Evolutionary conservation across 768 basidiomycete genomes (phyloP), one percentile per base, ranked within the genome.

Genomic region (Ramaria sp.): DNA sequence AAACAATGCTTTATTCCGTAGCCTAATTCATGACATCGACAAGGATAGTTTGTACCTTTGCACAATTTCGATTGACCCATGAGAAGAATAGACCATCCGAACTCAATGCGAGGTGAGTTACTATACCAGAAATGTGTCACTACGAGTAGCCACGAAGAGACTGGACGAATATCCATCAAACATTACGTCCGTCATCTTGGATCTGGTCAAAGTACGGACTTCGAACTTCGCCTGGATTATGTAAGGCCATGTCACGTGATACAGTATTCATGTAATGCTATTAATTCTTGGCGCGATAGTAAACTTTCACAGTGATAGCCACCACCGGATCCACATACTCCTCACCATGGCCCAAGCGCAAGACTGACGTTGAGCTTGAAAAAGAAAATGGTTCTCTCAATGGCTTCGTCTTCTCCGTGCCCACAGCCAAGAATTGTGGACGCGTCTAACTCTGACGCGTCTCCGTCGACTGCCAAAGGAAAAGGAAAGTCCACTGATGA

Each of bases 261-360:
- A 30, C 10, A 1, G 30, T 31, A 30, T 27, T 27, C 5, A 27
- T 27, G 27, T 27, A 27, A 27, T 27, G 5, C 27, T 27, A 30
- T 41, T 13, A 41, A 47, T 3, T 17, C 27, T 20, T 20, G 46
- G 46, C 46, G 46, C 15, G 12, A 47, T n/a, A n/a, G n/a, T n/a
- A n/a, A n/a, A n/a, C n/a, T n/a, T n/a, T n/a, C n/a, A n/a, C n/a
- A n/a, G n/a, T n/a, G n/a, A n/a, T n/a, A n/a, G n/a, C n/a, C n/a
- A 17, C 27, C 27, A 27, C 27, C 27, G 5, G 27, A 27, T 27
- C 27, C 27, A 27, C 27, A 27, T 27, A 27, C 27, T 27, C 27
- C 27, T 27, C 27, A 27, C 3, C 27, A 27, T 27, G 27, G 27
- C 63, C 70, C 22, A 76, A 78, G 59, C 73, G 75, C 68, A 77